Evolutionary conservation across 2,329 filamentous ascomycete genomes (phyloP), one percentile per base, ranked within the genome.

Genomic region (Trichophyton benhamiae): DNA sequence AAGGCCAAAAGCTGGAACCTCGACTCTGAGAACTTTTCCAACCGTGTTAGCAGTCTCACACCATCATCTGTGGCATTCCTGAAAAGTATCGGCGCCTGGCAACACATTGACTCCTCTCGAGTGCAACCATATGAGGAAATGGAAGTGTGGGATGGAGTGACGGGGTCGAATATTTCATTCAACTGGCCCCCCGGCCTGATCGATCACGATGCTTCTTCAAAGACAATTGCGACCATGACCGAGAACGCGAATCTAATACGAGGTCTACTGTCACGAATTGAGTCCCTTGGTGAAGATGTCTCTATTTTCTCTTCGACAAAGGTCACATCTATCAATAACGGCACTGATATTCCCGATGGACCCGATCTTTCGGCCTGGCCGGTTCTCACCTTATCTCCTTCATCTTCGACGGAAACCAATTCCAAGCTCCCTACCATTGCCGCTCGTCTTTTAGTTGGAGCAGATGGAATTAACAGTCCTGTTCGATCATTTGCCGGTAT

Each of bases 91-190:
- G 94, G 92, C 41, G 91, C 87, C 58, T 97, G 92, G 94, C 71
- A 80, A 5, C 85, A 95, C 70, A 78, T 96, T 63, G 82, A 88
- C 66, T 77, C 80, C 48, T 78, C 83, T 4, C 84, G 94, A 36
- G 83, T 94, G 38, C 91, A 96, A 76, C 82, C 86, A 0, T 99
- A 96, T 74, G 86, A 95, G 63, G 88, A 92, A 68, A 99, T 99
- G 94, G 88, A 96, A 73, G 94, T 97, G 36, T 99, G 95, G 94
- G 94, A 99, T 73, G 95, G 92, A 64, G 84, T 96, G 61, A 89
- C 88, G 46, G 91, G 85, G 63, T 89, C 91, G 41, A 84, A 86
- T 67, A 94, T 99, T 72, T 87, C 89, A 67, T 99, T 99, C 73
- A 88, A 94, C 75, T 88, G 86, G 87, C 59, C 61, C 1, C 55